Base-by-base conservation (phyloP, 2,329 filamentous ascomycete genomes). In the Geoglossum cookeanum region DNA sequence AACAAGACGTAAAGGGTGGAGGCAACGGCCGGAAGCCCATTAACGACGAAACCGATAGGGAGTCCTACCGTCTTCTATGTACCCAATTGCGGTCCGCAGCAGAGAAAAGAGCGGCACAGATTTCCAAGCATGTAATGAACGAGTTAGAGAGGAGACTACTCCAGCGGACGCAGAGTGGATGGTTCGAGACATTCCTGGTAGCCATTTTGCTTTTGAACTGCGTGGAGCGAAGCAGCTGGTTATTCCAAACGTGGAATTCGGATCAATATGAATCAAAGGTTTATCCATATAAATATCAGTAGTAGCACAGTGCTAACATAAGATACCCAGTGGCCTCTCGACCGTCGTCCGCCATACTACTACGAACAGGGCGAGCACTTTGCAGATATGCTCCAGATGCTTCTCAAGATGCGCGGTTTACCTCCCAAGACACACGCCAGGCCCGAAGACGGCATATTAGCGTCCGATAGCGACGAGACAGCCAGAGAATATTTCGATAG, bases 101-200 rank as follows among this genome's bases (percentile, higher is more conserved):
- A 17, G 78, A 81, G 62, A 76, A 76, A 61, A 73, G 75, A 32
- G 76, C 77, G 39, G 70, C 72, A 13, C 69, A 70, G 56, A 68
- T 80, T 4, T 74, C 74, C 61, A 78, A 77, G 57, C 68, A 68
- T 8, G 73, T 80, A 37, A 75, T 81, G 71, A 78, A 78, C 60
- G 78, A 80, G 58, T 70, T 81, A 1, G 79, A 82, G 63, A 74
- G 77, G 17, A 73, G 78, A n/a, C 67, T 81, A 3, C 70, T 81
- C 6, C 77, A 79, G 61, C 75, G 77, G 11, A 75, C 78, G 62
- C 75, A 78, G 64, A 74, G 72, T 27, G 76, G 74, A 55, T 73
- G 73, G 51, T 80, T 81, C 58, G 75, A 78, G 59, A 81, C 78
- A 0, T 80, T 80, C 63, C 66, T 82, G n/a, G 74, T 76, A 4